Evolutionary conservation across 2,329 filamentous ascomycete genomes (phyloP).

Genomic region (Fusarium udum): DNA sequence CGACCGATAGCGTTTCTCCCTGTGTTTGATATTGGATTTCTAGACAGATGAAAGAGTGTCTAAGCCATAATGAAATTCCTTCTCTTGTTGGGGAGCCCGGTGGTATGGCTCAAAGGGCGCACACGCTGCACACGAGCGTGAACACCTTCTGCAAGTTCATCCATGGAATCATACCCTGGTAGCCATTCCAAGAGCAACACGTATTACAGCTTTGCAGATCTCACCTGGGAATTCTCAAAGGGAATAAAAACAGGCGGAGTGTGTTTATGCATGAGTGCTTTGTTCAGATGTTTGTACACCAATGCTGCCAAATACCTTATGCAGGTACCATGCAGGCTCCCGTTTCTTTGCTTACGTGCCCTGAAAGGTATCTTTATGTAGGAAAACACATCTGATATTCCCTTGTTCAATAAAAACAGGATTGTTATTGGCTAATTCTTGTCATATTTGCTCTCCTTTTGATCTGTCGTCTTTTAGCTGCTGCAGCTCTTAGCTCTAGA

Average conservation of each 20-base stretch:
- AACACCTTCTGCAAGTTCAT: not conserved
- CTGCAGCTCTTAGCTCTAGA: not conserved
- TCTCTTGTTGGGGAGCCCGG: rapidly evolving
- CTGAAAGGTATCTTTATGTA: too few relatives aligned
- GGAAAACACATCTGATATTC: not conserved
- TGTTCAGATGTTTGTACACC: not conserved
- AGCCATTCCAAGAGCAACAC: not conserved
- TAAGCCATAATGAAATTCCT: too few relatives aligned
- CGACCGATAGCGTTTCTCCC: not conserved
- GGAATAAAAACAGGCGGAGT: not conserved
- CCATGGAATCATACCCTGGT: rapidly evolving
- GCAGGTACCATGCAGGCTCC: not conserved
- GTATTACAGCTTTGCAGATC: not conserved
- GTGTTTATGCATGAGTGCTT: not conserved
- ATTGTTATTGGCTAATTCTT: not conserved
- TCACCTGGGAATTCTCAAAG: not conserved
- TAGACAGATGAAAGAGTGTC: not conserved
- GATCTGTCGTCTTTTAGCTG: not conserved
- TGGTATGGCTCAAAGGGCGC: not conserved
- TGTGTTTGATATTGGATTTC: not conserved
- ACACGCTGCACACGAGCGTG: too few relatives aligned
- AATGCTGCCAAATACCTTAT: not conserved
- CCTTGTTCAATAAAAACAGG: not conserved
- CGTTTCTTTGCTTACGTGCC: not conserved
- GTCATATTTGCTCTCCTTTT: not conserved